These are phyloP conservation scores for Heliosperma pusillum DNA, from an alignment of 148 eudicot genomes.

Conservation along the genomic window DNA sequence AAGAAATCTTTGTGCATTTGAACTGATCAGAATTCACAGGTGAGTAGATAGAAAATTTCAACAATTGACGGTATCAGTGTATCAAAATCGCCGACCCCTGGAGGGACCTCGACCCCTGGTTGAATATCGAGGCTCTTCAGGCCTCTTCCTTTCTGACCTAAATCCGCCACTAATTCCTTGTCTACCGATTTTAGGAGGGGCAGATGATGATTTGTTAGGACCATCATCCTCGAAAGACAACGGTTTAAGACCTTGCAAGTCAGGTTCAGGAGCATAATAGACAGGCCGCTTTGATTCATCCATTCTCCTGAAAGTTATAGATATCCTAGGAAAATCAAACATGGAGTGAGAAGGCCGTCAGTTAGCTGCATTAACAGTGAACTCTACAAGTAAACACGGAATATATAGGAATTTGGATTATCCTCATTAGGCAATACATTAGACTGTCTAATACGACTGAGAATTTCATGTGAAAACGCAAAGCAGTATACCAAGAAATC, in stretches of 20 bases:
- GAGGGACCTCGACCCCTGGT: slow-evolving; percentile 24
- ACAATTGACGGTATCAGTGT: not conserved
- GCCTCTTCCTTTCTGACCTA: slow-evolving; percentile 32
- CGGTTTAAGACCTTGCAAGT: slow-evolving; percentile 37
- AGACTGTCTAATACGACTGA: not conserved
- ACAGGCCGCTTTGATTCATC: slow-evolving; percentile 43
- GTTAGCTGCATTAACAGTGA: not conserved
- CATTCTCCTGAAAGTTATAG: slow-evolving; percentile 49
- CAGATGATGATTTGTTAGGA: slow-evolving; percentile 12
- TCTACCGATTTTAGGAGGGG: slow-evolving; percentile 3
- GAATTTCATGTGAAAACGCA: not conserved
- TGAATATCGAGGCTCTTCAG: slow-evolving; percentile 35
- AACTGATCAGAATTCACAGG: not conserved
- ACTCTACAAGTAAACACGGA: not conserved
- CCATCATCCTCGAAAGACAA: slow-evolving; percentile 27
- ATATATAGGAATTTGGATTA: not conserved
- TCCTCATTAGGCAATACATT: not conserved
- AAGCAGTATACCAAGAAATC: not conserved
- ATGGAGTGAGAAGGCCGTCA: not conserved
- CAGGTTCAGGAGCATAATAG: slow-evolving; percentile 33
- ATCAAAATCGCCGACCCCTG: slow-evolving; percentile 29
- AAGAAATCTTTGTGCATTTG: slow-evolving; percentile 2
- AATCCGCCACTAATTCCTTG: slow-evolving; percentile 26
- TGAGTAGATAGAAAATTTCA: not conserved
- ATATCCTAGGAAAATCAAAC: slow-evolving; percentile 29